A percentile compares a stretch with the other conserved stretches of the same genome.
Evolutionary conservation across 2,329 filamentous ascomycete species (phyloP).

Genomic region (Tricladium varicosporioides): DNA sequence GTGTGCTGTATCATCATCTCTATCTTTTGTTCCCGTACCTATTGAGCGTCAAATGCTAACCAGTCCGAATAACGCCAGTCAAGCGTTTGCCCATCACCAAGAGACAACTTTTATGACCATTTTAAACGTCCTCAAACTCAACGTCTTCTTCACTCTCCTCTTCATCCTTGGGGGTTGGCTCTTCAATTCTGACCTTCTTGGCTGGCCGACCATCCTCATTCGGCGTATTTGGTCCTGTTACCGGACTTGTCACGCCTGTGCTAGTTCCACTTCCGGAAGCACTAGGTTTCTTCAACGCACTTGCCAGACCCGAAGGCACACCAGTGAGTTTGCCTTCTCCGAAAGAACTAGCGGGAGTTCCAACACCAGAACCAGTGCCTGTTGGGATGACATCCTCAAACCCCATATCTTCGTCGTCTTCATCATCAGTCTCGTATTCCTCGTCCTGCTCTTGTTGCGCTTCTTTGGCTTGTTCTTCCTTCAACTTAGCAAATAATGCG

Average conservation of each 20-base stretch:
- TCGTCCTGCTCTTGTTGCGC: slow-evolving; percentile 48
- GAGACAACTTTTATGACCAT: neutral
- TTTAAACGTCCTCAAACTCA: slow-evolving; percentile 57
- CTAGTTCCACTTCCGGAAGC: slow-evolving; percentile 32
- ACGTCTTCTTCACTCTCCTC: slow-evolving; percentile 53
- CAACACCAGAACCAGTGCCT: slow-evolving; percentile 24
- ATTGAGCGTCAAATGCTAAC: neutral
- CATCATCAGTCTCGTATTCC: slow-evolving; percentile 48
- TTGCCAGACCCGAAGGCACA: slow-evolving; percentile 21
- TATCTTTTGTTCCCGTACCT: neutral
- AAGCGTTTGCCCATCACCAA: neutral
- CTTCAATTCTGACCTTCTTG: slow-evolving; percentile 63
- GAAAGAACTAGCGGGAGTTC: slow-evolving; percentile 30
- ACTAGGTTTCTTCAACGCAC: slow-evolving; percentile 32
- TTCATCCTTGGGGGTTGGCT: slow-evolving; percentile 37
- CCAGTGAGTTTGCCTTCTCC: slow-evolving; percentile 20
- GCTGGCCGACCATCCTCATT: slow-evolving; percentile 45
- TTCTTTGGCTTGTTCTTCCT: slow-evolving; percentile 55
- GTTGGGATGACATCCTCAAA: slow-evolving; percentile 46
- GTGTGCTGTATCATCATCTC: neutral
- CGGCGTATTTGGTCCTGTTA: slow-evolving; percentile 34
- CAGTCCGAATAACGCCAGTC: neutral
- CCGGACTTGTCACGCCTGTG: slow-evolving; percentile 33
- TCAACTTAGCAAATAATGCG: slow-evolving; percentile 65
- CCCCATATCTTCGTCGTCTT: slow-evolving; percentile 43